Conservation (phyloP, 768 basidiomycete species). For the Pulveroboletus sp. region DNA sequence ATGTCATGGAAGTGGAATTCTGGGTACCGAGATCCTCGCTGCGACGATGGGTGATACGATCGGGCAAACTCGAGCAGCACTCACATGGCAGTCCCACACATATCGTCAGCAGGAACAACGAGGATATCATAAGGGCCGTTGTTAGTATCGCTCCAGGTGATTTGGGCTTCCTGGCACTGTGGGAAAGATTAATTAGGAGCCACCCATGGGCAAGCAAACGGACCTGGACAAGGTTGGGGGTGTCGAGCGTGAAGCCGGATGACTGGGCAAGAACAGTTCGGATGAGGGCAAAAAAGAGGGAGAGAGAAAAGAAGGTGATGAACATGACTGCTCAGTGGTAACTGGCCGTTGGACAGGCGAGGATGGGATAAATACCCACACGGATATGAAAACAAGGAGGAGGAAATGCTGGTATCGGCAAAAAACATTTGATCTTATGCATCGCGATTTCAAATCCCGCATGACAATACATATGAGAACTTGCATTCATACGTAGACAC, state of each 20-base stretch:
- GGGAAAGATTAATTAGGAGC: background rate
- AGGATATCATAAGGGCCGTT: conserved; percentile 57
- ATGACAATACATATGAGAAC: conserved; percentile 5
- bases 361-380: conserved; percentile 10
- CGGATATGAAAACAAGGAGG: conserved; percentile 15
- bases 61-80: conserved; percentile 18
- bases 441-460: conserved; percentile 22
- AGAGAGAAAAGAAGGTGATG: conserved; percentile 72
- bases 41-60: conserved; percentile 5
- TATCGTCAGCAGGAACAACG: conserved; percentile 48
- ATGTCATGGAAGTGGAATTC: conserved; percentile 41
- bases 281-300: conserved; percentile 61
- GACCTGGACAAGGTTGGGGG: conserved; percentile 56
- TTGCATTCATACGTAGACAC: background rate
- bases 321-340: conserved; percentile 51
- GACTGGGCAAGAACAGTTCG: conserved; percentile 45
- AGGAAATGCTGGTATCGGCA: background rate
- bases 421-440: conserved; percentile 6
- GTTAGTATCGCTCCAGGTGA: conserved; percentile 50
- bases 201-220: background rate
- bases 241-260: conserved; percentile 46
- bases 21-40: conserved; percentile 64
- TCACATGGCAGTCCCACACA: conserved; percentile 62
- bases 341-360: background rate
- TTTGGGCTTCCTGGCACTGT: conserved; percentile 51